Percentiles rank a stretch among this genome's conserved stretches.
These are phyloP conservation scores for Wickerhamomyces sp. DNA, from an alignment of 1,139 yeast genomes.

Conservation along the genomic window DNA sequence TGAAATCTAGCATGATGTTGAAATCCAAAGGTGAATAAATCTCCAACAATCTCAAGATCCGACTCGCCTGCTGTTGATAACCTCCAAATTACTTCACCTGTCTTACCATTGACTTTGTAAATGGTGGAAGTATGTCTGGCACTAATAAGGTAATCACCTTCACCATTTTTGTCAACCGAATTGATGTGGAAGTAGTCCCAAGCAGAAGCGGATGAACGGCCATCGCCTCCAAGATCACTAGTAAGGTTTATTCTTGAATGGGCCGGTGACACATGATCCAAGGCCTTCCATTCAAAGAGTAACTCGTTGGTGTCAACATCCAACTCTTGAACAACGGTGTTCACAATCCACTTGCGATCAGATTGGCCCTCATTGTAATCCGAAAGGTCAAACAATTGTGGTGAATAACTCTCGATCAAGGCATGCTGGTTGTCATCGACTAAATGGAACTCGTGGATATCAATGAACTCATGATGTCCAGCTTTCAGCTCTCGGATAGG, in stretches of 20 bases:
- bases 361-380: constrained; percentile 23
- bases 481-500: constrained; percentile 29
- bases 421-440: constrained; percentile 26
- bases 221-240: constrained; percentile 26
- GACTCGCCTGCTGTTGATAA: constrained; percentile 27
- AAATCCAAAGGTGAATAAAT: constrained; percentile 27
- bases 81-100: constrained; percentile 36
- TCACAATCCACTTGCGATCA: constrained; percentile 31
- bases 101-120: constrained; percentile 32
- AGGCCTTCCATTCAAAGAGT: constrained; percentile 35
- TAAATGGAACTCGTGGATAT: constrained; percentile 34
- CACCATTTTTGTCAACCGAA: constrained; percentile 35
- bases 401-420: constrained; percentile 30
- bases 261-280: constrained; percentile 32
- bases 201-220: constrained; percentile 32
- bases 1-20: constrained; percentile 37
- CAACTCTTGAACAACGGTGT: constrained; percentile 32
- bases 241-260: constrained; percentile 29
- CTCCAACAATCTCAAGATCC: constrained; percentile 11
- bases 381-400: constrained; percentile 27
- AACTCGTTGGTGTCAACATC: constrained; percentile 34
- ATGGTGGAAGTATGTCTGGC: constrained; percentile 34
- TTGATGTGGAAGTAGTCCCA: constrained; percentile 41
- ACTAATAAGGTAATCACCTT: constrained; percentile 34
- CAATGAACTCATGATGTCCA: constrained; percentile 30